A percentile compares a stretch with the other conserved stretches of the same genome.
phyloP scores from a whole-genome alignment of 805 yeast species.

The Ogataea zsoltii region DNA sequence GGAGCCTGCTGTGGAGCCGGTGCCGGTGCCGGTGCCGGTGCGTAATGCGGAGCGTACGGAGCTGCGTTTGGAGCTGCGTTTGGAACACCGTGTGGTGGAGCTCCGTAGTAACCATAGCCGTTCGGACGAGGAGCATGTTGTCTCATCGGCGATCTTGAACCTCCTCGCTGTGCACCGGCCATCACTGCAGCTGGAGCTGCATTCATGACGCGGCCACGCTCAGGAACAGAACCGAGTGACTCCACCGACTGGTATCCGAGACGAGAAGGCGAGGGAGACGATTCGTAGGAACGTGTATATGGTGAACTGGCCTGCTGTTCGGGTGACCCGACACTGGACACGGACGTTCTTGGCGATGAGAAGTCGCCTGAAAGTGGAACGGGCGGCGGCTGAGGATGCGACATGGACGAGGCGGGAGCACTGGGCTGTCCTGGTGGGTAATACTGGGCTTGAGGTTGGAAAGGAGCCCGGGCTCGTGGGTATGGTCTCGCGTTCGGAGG shows the following conservation, averaged over 20 bases:
- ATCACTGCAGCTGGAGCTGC: conserved; percentile 1
- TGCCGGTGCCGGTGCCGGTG: no score
- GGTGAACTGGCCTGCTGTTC: conserved; percentile 8
- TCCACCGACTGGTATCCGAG: conserved; percentile 5
- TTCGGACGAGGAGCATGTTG: not conserved
- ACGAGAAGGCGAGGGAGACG: conserved; percentile 4
- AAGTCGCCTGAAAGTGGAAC: not conserved
- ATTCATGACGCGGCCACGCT: conserved; percentile 2
- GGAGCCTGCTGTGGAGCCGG: not conserved
- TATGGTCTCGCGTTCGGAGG: conserved; percentile 2
- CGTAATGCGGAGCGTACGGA: not conserved
- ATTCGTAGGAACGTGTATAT: conserved; percentile 1
- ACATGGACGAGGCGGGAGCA: not conserved
- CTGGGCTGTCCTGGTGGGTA: not conserved
- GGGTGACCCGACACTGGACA: conserved; percentile 5
- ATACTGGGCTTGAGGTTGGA: not conserved
- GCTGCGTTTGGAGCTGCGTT: not conserved
- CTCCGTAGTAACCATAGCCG: not conserved
- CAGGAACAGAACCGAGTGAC: not conserved
- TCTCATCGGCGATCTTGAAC: conserved; percentile 3
- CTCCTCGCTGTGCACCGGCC: conserved; percentile 2
- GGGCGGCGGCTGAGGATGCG: conserved; percentile 28
- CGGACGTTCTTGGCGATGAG: conserved; percentile 1
- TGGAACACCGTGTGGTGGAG: not conserved
- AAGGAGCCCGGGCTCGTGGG: not conserved